These are phyloP conservation scores for Annulohypoxylon stygium DNA, from an alignment of 495 filamentous ascomycete species.

Conservation along the genomic window DNA sequence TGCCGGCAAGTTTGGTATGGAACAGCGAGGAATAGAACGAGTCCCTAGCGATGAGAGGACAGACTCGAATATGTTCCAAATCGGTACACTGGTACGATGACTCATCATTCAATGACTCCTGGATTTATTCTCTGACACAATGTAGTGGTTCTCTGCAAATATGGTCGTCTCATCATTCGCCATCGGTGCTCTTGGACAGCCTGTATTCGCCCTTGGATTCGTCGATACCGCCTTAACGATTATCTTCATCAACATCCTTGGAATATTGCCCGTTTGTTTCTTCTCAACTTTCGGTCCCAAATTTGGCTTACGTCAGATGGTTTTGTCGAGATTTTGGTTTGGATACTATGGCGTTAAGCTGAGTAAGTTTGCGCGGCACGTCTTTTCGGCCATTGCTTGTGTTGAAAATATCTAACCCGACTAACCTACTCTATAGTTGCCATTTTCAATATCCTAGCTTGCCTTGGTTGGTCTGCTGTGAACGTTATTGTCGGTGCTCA, in stretches of 20 bases:
- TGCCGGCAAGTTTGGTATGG: conserved; percentile 77
- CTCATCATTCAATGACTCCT: conserved; percentile 22
- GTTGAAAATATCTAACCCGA: conserved; percentile 19
- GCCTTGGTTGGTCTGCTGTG: conserved; percentile 80
- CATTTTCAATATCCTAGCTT: conserved; percentile 80
- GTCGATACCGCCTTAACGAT: conserved; percentile 81
- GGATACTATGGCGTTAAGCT: conserved; percentile 79
- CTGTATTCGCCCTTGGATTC: conserved; percentile 77
- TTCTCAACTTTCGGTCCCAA: conserved; percentile 83
- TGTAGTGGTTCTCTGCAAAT: conserved; percentile 85
- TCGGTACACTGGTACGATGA: conserved; percentile 78
- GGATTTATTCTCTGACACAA: conserved; percentile 8
- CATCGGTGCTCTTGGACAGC: conserved; percentile 78
- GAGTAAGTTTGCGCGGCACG: conserved; percentile 62
- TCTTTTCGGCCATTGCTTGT: neutral
- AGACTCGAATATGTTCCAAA: conserved; percentile 73
- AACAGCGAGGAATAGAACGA: conserved; percentile 84
- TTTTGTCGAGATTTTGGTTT: conserved; percentile 86
- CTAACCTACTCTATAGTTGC: conserved; percentile 64
- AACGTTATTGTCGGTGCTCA: conserved; percentile 88
- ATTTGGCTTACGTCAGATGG: conserved; percentile 88
- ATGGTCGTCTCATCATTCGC: conserved; percentile 88
- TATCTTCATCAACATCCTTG: conserved; percentile 83
- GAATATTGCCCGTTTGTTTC: conserved; percentile 79
- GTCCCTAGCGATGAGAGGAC: conserved; percentile 80